A percentile compares a stretch with the other conserved stretches of the same genome.
phyloP scores from a whole-genome alignment of 2,329 filamentous ascomycete genomes.

The Torrubiella hemipterigena region DNA sequence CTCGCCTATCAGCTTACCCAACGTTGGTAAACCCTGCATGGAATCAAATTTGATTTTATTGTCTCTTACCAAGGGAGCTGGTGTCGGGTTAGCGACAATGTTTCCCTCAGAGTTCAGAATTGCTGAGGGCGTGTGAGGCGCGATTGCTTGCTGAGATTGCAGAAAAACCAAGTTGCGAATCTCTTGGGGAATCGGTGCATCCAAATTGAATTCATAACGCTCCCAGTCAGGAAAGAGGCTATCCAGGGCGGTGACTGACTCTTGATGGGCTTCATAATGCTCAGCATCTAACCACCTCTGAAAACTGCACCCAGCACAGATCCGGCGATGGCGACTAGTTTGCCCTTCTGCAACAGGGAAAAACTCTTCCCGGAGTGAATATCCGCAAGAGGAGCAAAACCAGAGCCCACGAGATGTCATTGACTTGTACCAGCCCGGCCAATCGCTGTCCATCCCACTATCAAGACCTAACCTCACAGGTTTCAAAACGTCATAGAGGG shows the following conservation, averaged over 20 bases:
- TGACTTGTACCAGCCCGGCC: conserved; percentile 12
- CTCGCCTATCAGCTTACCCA: conserved; percentile 9
- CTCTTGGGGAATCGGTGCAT: conserved; percentile 15
- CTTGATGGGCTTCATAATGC: conserved; percentile 14
- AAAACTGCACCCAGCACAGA: conserved; percentile 19
- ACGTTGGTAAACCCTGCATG: conserved; percentile 14
- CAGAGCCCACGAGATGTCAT: conserved; percentile 13
- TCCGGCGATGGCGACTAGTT: conserved; percentile 7
- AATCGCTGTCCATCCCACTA: conserved; percentile 8
- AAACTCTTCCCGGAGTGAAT: conserved; percentile 18
- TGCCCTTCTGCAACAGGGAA: conserved; percentile 8
- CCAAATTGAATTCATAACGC: conserved; percentile 13
- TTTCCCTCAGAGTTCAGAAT: neutral
- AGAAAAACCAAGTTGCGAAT: conserved; percentile 12
- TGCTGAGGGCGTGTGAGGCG: too few species aligned
- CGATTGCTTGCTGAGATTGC: neutral
- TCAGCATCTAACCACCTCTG: conserved; percentile 17
- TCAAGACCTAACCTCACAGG: conserved; percentile 16
- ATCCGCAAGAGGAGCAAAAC: conserved; percentile 23
- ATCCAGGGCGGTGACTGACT: conserved; percentile 9
- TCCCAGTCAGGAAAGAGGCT: conserved; percentile 16
- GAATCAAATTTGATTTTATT: conserved; percentile 17
- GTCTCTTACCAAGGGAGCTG: neutral
- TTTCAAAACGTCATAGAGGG: conserved; percentile 20
- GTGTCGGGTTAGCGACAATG: neutral